Evolutionary conservation across 2,329 filamentous ascomycete genomes (phyloP).

Genomic region (Tolypocladium guangdongense): DNA sequence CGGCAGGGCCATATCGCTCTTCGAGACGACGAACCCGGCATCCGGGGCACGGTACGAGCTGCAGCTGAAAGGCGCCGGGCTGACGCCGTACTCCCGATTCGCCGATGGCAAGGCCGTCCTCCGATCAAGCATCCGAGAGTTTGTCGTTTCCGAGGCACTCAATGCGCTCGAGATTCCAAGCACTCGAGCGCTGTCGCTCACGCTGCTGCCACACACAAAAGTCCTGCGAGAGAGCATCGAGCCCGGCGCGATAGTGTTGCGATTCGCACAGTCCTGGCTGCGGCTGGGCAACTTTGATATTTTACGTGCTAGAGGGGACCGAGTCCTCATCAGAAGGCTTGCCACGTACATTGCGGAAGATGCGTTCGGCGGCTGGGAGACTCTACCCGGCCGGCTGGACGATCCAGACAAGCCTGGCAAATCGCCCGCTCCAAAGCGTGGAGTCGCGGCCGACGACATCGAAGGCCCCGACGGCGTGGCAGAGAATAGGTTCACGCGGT

Average conservation of each 20-base stretch:
- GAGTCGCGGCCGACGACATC: slow-evolving; percentile 43
- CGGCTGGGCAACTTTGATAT: slow-evolving; percentile 94
- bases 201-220: slow-evolving; percentile 58
- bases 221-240: slow-evolving; percentile 74
- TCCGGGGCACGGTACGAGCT: slow-evolving; percentile 74
- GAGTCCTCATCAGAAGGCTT: slow-evolving; percentile 59
- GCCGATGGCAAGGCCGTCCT: slow-evolving; percentile 93
- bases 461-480: slow-evolving; percentile 58
- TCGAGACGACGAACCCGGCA: slow-evolving; percentile 69
- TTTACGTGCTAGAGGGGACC: slow-evolving; percentile 70
- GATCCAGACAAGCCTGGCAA: slow-evolving; percentile 36
- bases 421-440: slow-evolving; percentile 33
- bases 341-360: slow-evolving; percentile 80
- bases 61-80: slow-evolving; percentile 87
- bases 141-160: slow-evolving; percentile 80
- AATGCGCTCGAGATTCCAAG: slow-evolving; percentile 77
- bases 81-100: slow-evolving; percentile 91
- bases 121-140: slow-evolving; percentile 87
- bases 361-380: slow-evolving; percentile 79
- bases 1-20: slow-evolving; percentile 86
- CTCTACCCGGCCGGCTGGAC: slow-evolving; percentile 53
- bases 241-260: slow-evolving; percentile 82
- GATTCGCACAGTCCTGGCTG: slow-evolving; percentile 87
- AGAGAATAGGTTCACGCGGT: slow-evolving; percentile 76
- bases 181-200: slow-evolving; percentile 77